These are phyloP conservation scores for Nicotiana benthamiana DNA, from an alignment of 257 asterid species.

Conservation along the genomic window DNA sequence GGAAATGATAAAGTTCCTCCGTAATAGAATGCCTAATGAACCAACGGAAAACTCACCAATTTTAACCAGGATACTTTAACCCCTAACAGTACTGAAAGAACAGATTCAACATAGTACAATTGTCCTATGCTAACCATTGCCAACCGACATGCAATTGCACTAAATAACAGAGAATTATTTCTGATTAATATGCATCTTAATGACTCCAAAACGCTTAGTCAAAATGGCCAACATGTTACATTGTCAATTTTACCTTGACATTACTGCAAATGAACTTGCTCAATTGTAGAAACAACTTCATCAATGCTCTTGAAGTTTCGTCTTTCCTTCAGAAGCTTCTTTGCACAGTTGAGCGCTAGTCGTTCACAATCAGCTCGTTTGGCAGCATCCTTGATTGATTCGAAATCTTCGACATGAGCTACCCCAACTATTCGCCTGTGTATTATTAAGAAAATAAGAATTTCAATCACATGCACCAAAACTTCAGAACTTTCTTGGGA, in stretches of 20 bases:
- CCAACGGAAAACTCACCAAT: neutral
- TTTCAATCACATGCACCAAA: neutral
- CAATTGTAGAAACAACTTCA: conserved; percentile 63
- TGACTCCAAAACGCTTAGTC: neutral
- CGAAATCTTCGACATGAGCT: conserved; percentile 76
- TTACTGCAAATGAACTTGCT: conserved; percentile 25
- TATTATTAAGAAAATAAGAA: conserved; percentile 6
- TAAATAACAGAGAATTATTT: neutral
- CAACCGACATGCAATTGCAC: neutral
- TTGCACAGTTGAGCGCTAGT: conserved; percentile 68
- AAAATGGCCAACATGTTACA: neutral
- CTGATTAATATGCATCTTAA: neutral
- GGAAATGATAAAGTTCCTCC: neutral
- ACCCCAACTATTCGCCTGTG: conserved; percentile 94
- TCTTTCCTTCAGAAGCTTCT: conserved; percentile 62
- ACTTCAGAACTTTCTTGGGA: neutral
- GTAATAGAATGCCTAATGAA: neutral
- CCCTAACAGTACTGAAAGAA: neutral
- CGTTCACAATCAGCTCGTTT: conserved; percentile 81
- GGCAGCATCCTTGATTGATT: conserved; percentile 55
- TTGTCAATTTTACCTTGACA: neutral
- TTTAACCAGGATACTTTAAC: neutral
- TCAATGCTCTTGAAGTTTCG: conserved; percentile 40
- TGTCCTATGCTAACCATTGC: neutral
- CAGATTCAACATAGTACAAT: neutral